phyloP scores from a whole-genome alignment of 768 basidiomycete genomes.

The Chlorophyllum brunneum region DNA sequence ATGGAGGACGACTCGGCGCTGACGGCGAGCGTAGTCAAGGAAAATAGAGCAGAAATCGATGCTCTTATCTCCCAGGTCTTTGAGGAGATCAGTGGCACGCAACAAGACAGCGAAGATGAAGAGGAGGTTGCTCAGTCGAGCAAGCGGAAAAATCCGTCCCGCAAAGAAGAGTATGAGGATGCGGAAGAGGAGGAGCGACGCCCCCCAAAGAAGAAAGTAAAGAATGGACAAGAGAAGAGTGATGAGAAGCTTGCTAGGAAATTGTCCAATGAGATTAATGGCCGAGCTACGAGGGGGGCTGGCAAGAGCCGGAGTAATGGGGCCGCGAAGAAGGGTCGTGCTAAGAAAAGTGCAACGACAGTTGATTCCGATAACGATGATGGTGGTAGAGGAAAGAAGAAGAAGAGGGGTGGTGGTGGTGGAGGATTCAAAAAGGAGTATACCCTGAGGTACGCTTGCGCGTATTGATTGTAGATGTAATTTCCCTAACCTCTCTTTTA shows the following conservation, averaged over 20 bases:
- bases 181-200: conserved; percentile 28
- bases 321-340: conserved; percentile 40
- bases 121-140: conserved; percentile 29
- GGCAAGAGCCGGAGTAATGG: conserved; percentile 32
- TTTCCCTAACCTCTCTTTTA: conserved; percentile 5
- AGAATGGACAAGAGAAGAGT: conserved; percentile 47
- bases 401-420: conserved; percentile 42
- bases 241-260: conserved; percentile 72
- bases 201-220: conserved; percentile 46
- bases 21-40: conserved; percentile 58
- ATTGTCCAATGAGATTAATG: conserved; percentile 67
- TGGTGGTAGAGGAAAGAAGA: conserved; percentile 35
- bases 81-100: conserved; percentile 45
- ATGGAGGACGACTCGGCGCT: conserved; percentile 48
- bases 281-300: conserved; percentile 48
- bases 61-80: conserved; percentile 63
- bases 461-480: background rate
- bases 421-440: conserved; percentile 83
- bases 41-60: conserved; percentile 68
- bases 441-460: conserved; percentile 51
- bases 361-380: conserved; percentile 54
- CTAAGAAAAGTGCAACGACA: conserved; percentile 51
- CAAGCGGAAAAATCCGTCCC: conserved; percentile 36
- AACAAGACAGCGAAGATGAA: conserved; percentile 26
- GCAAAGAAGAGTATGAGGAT: conserved; percentile 24